Evolutionary conservation across 768 basidiomycete species (phyloP), one percentile per base, ranked within the genome.

Genomic region (Amanita phalloides): DNA sequence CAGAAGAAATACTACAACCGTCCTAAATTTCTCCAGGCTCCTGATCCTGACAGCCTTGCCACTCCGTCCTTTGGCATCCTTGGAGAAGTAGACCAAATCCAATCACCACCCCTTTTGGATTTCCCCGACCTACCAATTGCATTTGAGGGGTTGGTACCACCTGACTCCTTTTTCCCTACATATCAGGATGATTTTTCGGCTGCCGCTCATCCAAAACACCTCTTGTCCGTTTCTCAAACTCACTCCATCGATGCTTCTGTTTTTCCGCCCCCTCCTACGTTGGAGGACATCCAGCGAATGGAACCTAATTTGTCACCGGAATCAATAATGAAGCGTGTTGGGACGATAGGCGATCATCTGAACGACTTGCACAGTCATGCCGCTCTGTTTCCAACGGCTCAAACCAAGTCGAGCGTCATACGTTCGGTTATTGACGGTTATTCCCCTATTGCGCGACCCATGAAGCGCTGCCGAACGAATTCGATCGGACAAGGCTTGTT

Each of bases 41-140:
- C 54, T 46, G 51, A 58, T 28, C 42, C 53, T 25, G 51, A 45
- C 35, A 45, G 38, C 21, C 35, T 52, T 35, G 43, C 49, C 14
- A 77, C 77, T 2, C 78, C 77, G 17, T 26, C 32, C 8, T 45
- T 45, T 26, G 51, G 35, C 21, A 23, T 21, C n/a, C 21, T 26
- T 6, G 35, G 23, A 10, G 43, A 23, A 6, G 17, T 17, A 13
- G 35, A 8, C n/a, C 20, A 21, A 9, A 26, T 14, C 11, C 41
- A 30, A 9, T 35, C 43, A 6, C 33, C 33, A n/a, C 33, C 51
- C 7, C 25, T 38, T 9, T 13, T 45, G 26, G 43, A 45, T 4
- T 26, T 52, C 23, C 23, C 38, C 5, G 32, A 26, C 43, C 20
- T 36, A 26, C n/a, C 42, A 14, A 14, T 17, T 26, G 14, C 33